Evolutionary conservation across 805 yeast species (phyloP).

Genomic region (Candida ortonii): DNA sequence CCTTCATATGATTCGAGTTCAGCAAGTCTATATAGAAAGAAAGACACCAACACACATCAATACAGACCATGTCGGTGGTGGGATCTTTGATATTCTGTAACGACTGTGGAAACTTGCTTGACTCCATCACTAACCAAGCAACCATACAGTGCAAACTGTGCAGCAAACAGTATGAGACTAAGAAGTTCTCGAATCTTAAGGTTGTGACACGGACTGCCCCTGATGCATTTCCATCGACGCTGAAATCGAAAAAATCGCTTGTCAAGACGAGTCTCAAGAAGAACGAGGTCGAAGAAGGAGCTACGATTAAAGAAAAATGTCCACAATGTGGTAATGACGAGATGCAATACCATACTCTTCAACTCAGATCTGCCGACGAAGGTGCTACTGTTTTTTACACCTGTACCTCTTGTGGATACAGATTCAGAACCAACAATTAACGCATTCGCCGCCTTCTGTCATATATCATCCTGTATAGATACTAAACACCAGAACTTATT

Average conservation of each 20-base stretch:
- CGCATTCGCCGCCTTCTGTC: no score
- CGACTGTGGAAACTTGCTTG: slow-evolving; percentile 88
- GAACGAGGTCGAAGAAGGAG: slow-evolving; percentile 88
- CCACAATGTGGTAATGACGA: slow-evolving; percentile 98
- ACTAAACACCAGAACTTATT: no score
- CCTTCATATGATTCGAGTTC: no score
- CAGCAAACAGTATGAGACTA: slow-evolving; percentile 37
- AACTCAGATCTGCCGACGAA: slow-evolving; percentile 97
- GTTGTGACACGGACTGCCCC: slow-evolving; percentile 87
- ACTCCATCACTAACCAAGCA: slow-evolving; percentile 52
- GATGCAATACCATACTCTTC: slow-evolving; percentile 96
- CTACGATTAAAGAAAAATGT: slow-evolving; percentile 94
- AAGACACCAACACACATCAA: not conserved
- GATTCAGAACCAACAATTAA: slow-evolving; percentile 89
- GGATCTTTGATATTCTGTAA: slow-evolving; percentile 94
- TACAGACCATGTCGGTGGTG: slow-evolving; percentile 74
- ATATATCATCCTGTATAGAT: not conserved
- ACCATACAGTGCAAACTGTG: slow-evolving; percentile 58
- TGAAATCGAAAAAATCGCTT: slow-evolving; percentile 78
- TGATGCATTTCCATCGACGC: slow-evolving; percentile 88
- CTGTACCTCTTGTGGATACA: slow-evolving; percentile 88
- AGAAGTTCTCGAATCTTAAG: slow-evolving; percentile 69
- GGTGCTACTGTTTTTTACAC: slow-evolving; percentile 99
- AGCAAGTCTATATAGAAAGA: no score
- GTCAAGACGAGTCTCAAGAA: slow-evolving; percentile 81